A percentile compares a stretch with the other conserved stretches of the same genome.
phyloP scores from a whole-genome alignment of 1,284 basidiomycete species.

The Cyathus pygmaeus region DNA sequence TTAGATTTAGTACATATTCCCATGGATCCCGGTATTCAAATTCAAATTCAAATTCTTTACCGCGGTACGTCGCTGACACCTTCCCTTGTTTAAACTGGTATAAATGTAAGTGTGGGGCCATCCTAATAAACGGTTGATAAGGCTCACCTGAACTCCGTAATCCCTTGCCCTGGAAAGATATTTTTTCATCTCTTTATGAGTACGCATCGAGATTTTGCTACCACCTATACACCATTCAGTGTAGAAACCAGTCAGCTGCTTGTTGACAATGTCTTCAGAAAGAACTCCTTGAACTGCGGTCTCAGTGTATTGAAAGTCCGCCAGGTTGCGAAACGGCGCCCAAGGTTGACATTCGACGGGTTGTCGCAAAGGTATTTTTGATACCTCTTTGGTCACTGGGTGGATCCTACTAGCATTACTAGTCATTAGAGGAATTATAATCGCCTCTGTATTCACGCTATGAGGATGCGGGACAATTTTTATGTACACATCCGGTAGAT shows the following conservation, averaged over 20 bases:
- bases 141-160: slow-evolving; percentile 22
- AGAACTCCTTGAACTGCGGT: slow-evolving; percentile 19
- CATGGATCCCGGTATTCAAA: slow-evolving; percentile 38
- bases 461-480: slow-evolving; percentile 29
- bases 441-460: slow-evolving; percentile 1
- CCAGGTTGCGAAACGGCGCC: slow-evolving; percentile 31
- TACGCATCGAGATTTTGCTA: slow-evolving; percentile 16
- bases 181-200: slow-evolving; percentile 20
- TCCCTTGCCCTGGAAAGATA: slow-evolving; percentile 18
- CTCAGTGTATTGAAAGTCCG: slow-evolving; percentile 37
- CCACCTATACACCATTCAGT: slow-evolving; percentile 8
- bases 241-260: slow-evolving; percentile 19
- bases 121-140: not conserved
- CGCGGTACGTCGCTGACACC: slow-evolving; percentile 15
- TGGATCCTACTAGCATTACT: too few relatives aligned
- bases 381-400: too few relatives aligned
- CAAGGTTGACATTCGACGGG: slow-evolving; percentile 20
- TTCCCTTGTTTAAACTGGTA: slow-evolving; percentile 21
- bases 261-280: slow-evolving; percentile 18
- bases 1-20: slow-evolving; percentile 28
- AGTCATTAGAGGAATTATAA: slow-evolving; percentile 7
- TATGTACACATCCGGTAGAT: slow-evolving; percentile 20
- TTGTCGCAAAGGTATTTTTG: not conserved
- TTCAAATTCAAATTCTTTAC: slow-evolving; percentile 14
- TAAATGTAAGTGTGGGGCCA: not conserved